Percentiles rank a stretch among this genome's conserved stretches.
These are phyloP conservation scores for Cinchona pubescens DNA, from an alignment of 257 asterid genomes.

Conservation along the genomic window DNA sequence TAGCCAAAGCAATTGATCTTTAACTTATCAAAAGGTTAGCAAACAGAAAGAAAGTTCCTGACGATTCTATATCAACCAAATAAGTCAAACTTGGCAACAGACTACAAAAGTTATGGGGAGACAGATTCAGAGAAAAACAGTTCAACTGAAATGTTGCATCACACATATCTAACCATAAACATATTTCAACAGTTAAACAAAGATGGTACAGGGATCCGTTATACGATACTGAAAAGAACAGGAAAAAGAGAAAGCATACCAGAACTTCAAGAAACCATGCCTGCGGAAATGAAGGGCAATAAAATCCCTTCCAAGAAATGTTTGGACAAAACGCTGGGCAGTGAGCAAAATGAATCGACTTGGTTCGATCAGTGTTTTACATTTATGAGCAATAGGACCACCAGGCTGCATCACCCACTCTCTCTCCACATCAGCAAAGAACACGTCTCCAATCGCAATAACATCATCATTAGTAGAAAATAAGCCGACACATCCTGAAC, in stretches of 20 bases:
- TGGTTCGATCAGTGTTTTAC: slow-evolving; percentile 86
- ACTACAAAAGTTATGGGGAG: background rate
- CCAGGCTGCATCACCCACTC: slow-evolving; percentile 95
- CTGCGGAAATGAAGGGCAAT: slow-evolving; percentile 92
- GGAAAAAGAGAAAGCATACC: slow-evolving; percentile 43
- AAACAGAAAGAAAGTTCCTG: background rate
- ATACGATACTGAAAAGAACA: slow-evolving; percentile 1
- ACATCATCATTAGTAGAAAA: slow-evolving; percentile 69
- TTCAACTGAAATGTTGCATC: background rate
- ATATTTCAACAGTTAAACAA: slow-evolving; percentile 9
- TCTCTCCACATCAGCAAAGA: slow-evolving; percentile 87
- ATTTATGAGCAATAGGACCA: slow-evolving; percentile 84
- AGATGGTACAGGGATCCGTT: slow-evolving; percentile 22
- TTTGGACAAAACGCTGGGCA: slow-evolving; percentile 92
- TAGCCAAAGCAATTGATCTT: background rate
- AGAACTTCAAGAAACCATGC: slow-evolving; percentile 97
- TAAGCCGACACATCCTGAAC: slow-evolving; percentile 60
- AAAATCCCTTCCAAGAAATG: slow-evolving; percentile 84
- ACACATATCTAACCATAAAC: background rate
- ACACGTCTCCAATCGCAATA: slow-evolving; percentile 89
- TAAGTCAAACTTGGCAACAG: background rate
- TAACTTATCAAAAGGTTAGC: background rate
- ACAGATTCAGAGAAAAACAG: background rate
- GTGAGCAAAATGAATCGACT: slow-evolving; percentile 83
- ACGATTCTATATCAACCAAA: background rate